These are phyloP conservation scores for Russula griseocarnosa DNA, from an alignment of 768 basidiomycete species.

Conservation along the genomic window DNA sequence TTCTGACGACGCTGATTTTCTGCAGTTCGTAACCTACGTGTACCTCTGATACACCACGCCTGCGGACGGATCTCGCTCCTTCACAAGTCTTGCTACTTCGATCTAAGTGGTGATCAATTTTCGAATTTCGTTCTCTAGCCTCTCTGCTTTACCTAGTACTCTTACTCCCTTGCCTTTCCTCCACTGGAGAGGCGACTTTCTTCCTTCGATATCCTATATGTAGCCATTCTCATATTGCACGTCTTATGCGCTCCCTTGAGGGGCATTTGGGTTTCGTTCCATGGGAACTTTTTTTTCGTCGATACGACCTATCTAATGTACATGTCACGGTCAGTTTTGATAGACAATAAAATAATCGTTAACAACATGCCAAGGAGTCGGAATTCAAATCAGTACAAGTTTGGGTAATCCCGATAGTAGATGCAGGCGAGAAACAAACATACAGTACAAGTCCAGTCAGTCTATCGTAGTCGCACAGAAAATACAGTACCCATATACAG, in stretches of 20 bases:
- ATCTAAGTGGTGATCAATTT: constrained; percentile 1
- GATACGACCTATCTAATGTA: constrained; percentile 23
- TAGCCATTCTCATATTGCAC: constrained; percentile 10
- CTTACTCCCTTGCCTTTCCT: not conserved
- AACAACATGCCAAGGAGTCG: not conserved
- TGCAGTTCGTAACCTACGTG: constrained; percentile 26
- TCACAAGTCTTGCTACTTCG: not conserved
- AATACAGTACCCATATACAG: not conserved
- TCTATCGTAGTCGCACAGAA: not conserved
- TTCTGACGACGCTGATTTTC: too few species aligned
- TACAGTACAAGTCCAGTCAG: not conserved
- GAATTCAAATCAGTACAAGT: not conserved
- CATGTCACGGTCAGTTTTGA: constrained; percentile 15
- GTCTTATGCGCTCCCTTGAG: constrained; percentile 14
- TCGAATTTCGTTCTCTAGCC: constrained; percentile 13
- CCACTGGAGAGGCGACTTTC: not conserved
- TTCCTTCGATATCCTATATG: constrained; percentile 1
- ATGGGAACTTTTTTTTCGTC: constrained; percentile 14
- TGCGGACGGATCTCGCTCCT: not conserved
- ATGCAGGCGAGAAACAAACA: not conserved
- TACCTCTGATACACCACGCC: constrained; percentile 12
- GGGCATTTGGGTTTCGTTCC: constrained; percentile 19
- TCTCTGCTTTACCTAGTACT: not conserved
- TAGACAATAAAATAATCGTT: constrained; percentile 22
- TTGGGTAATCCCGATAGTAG: constrained; percentile 5